Evolutionary conservation across 1,284 basidiomycete genomes (phyloP).

Genomic region (Paramarasmius palmivorus): DNA sequence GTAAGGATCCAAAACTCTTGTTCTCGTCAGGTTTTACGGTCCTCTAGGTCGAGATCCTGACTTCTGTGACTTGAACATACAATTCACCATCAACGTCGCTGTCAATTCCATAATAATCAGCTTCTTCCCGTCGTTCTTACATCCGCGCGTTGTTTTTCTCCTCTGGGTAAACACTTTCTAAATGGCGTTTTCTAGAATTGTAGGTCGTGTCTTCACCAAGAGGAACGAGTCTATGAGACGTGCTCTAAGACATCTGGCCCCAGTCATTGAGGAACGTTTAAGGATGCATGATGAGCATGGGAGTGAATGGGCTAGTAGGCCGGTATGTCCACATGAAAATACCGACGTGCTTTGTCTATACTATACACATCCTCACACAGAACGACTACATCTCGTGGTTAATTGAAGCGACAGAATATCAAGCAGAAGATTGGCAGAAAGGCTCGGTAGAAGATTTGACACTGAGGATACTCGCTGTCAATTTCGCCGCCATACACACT

Average conservation of each 20-base stretch:
- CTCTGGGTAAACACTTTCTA: too few relatives aligned
- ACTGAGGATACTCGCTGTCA: background rate
- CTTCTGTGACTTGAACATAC: background rate
- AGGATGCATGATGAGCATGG: constrained; percentile 16
- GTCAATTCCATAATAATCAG: constrained; percentile 20
- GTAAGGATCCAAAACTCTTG: background rate
- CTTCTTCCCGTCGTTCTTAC: constrained; percentile 28
- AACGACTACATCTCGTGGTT: background rate
- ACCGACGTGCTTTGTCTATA: background rate
- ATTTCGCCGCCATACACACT: background rate
- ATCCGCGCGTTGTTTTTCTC: background rate
- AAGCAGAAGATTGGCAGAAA: background rate
- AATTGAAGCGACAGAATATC: background rate
- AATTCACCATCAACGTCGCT: constrained; percentile 11
- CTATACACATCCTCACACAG: background rate
- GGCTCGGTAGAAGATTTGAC: background rate
- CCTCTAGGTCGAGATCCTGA: background rate
- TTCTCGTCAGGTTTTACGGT: too few relatives aligned
- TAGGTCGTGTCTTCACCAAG: constrained; percentile 13
- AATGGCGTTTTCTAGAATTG: background rate
- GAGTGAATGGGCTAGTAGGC: constrained; percentile 15
- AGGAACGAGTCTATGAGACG: constrained; percentile 1
- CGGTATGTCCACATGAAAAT: constrained; percentile 8
- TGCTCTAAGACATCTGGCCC: constrained; percentile 7
- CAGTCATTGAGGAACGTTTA: constrained; percentile 16